Evolutionary conservation across 441 rosid genomes (phyloP).

Genomic region (Mallotus japonicus): DNA sequence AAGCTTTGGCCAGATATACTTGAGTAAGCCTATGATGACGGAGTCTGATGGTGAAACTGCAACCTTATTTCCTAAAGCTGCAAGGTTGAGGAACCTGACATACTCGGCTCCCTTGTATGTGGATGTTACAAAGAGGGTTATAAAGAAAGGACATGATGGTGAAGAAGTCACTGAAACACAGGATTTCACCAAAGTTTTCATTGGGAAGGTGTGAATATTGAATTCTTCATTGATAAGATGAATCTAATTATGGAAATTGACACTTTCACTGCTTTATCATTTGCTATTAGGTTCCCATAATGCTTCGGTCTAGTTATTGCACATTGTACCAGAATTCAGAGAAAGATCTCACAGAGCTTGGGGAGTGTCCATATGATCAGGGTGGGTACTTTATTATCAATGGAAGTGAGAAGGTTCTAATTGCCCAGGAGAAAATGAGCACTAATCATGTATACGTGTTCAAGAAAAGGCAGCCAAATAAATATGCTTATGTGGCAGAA

Average conservation of each 20-base stretch:
- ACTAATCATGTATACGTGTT: conserved; percentile 94
- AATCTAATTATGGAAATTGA: conserved; percentile 8
- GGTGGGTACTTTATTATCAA: conserved; percentile 97
- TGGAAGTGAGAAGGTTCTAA: conserved; percentile 95
- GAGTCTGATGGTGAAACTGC: conserved; percentile 98
- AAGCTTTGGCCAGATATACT: conserved; percentile 89
- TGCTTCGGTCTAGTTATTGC: conserved; percentile 96
- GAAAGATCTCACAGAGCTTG: conserved; percentile 95
- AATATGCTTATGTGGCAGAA: conserved; percentile 84
- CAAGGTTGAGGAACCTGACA: conserved; percentile 92
- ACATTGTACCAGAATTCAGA: conserved; percentile 89
- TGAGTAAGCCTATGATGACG: conserved; percentile 98
- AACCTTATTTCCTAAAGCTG: conserved; percentile 93
- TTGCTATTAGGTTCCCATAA: conserved; percentile 74
- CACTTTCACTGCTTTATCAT: conserved; percentile 14
- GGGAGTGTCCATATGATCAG: conserved; percentile 98
- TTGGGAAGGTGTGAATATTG: conserved; percentile 65
- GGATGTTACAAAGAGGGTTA: conserved; percentile 84
- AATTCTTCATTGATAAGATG: background rate
- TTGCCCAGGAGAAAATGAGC: conserved; percentile 99
- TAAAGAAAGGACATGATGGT: conserved; percentile 93
- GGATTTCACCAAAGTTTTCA: conserved; percentile 86
- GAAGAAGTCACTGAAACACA: conserved; percentile 94
- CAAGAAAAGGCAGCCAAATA: conserved; percentile 96
- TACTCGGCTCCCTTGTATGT: conserved; percentile 95